These are phyloP conservation scores for Conticribra weissflogii DNA, from an alignment of 108 stramenopile genomes.

Conservation along the genomic window DNA sequence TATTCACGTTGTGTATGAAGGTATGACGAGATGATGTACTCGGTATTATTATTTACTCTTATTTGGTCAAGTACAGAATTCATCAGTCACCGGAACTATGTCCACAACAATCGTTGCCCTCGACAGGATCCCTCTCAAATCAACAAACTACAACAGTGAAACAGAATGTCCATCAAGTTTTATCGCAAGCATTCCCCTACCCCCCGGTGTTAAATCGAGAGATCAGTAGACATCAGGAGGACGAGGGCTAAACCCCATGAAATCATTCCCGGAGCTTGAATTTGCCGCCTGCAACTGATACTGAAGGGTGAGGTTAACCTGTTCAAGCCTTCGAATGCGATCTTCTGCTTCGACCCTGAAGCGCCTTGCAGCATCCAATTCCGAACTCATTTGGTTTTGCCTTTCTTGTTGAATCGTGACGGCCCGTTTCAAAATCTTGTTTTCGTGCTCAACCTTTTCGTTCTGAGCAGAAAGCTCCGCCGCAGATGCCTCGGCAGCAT, in stretches of 20 bases:
- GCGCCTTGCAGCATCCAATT: conserved; percentile 67
- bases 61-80: too few relatives aligned
- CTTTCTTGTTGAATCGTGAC: conserved; percentile 87
- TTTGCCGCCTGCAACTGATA: conserved; percentile 78
- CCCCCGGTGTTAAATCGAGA: too few relatives aligned
- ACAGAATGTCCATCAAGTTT: too few relatives aligned
- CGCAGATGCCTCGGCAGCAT: conserved; percentile 38
- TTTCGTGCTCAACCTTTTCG: conserved; percentile 69
- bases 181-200: too few relatives aligned
- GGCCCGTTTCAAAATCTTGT: conserved; percentile 75
- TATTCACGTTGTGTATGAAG: too few relatives aligned
- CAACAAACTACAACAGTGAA: too few relatives aligned
- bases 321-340: conserved; percentile 75
- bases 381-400: conserved; percentile 64
- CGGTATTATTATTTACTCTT: too few relatives aligned
- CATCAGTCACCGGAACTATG: too few relatives aligned
- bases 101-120: too few relatives aligned
- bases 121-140: too few relatives aligned
- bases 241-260: conserved; percentile 63
- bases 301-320: conserved; percentile 75
- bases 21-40: too few relatives aligned
- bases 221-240: conserved; percentile 83
- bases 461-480: conserved; percentile 53
- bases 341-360: conserved; percentile 76
- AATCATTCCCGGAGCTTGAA: conserved; percentile 62